Evolutionary conservation across 495 filamentous ascomycete genomes (phyloP).

Genomic region (Rostrohypoxylon terebratum): DNA sequence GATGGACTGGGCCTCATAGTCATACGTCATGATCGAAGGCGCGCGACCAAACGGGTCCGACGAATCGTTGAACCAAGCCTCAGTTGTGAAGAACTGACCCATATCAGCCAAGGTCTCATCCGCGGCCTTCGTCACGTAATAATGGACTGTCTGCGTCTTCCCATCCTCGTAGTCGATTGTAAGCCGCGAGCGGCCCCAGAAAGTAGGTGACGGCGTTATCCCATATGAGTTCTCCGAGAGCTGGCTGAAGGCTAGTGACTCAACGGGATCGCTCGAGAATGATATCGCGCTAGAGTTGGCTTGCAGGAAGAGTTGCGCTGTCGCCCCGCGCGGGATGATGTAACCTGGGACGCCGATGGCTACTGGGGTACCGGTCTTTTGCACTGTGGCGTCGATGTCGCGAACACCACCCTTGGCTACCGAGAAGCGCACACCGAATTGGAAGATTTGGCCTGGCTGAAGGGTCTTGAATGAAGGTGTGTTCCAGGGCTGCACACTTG

Average conservation of each 20-base stretch:
- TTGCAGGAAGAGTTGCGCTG: constrained; percentile 55
- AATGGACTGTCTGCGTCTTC: constrained; percentile 61
- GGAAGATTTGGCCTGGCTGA: constrained; percentile 53
- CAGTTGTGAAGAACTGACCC: constrained; percentile 55
- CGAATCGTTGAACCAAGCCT: constrained; percentile 59
- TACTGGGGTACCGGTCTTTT: constrained; percentile 54
- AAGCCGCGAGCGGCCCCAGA: constrained; percentile 58
- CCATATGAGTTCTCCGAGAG: constrained; percentile 37
- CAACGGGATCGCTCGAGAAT: constrained; percentile 44
- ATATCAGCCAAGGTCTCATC: constrained; percentile 52
- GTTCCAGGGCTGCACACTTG: constrained; percentile 59
- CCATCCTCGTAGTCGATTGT: constrained; percentile 57
- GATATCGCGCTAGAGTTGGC: constrained; percentile 42
- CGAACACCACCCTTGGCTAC: constrained; percentile 53
- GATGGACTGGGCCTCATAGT: constrained; percentile 52
- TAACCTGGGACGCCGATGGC: constrained; percentile 63
- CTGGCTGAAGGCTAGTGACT: constrained; percentile 38
- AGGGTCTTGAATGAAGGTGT: constrained; percentile 57
- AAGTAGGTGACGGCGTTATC: constrained; percentile 46
- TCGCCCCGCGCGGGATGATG: constrained; percentile 58
- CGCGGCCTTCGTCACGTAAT: constrained; percentile 59
- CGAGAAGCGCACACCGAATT: constrained; percentile 61
- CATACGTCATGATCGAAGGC: constrained; percentile 63
- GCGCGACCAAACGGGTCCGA: constrained; percentile 62
- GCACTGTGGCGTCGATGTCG: constrained; percentile 56